A percentile compares a stretch with the other conserved stretches of the same genome.
Conservation (phyloP, 441 rosid genomes). For the Kokia cookei region DNA sequence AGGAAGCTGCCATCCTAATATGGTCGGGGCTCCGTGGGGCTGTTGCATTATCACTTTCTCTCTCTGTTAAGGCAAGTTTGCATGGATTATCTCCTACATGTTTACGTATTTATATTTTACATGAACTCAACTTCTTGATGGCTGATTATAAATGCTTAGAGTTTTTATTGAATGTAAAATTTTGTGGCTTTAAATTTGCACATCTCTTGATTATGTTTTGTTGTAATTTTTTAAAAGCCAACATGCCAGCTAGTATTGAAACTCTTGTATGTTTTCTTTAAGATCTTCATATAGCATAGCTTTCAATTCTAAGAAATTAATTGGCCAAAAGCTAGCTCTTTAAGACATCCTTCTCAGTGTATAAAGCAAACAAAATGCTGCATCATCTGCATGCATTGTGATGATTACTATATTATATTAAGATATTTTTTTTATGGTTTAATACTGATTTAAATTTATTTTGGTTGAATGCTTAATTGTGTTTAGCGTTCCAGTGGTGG, state of each 20-base stretch:
- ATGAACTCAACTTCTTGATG: background rate
- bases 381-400: background rate
- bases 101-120: background rate
- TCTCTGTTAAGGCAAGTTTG: conserved; percentile 80
- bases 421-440: background rate
- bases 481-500: conserved; percentile 59
- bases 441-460: conserved; percentile 8
- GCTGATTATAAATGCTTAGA: background rate
- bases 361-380: background rate
- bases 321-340: background rate
- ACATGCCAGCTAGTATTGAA: background rate
- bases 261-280: background rate
- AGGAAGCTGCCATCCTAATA: conserved; percentile 71
- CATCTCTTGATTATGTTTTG: background rate
- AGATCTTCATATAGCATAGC: background rate
- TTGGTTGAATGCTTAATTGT: conserved; percentile 9
- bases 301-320: background rate
- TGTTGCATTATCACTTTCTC: conserved; percentile 83
- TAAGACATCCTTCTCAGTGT: background rate
- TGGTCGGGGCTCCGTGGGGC: conserved; percentile 98
- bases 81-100: background rate
- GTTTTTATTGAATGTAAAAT: background rate
- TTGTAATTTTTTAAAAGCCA: background rate
- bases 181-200: background rate
- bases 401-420: conserved; percentile 1